Percentiles rank a stretch among this genome's conserved stretches.
Evolutionary conservation across 2,329 filamentous ascomycete species (phyloP).

Genomic region (Coniochaeta pulveracea): DNA sequence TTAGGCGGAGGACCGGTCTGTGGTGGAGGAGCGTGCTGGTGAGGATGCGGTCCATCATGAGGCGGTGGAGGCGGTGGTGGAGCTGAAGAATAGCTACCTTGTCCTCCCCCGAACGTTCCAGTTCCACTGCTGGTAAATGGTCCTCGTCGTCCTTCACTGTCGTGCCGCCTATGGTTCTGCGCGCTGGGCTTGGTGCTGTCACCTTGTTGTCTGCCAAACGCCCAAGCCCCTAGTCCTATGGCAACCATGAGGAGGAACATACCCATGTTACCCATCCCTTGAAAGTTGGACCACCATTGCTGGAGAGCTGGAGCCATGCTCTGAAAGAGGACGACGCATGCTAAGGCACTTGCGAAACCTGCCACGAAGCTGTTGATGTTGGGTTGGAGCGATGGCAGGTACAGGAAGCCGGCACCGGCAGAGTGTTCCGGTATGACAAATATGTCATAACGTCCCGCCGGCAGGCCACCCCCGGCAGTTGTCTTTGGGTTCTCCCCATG

Average conservation of each 20-base stretch:
- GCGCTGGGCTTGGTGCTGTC: constrained; percentile 18
- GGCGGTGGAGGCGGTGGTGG: constrained; percentile 17
- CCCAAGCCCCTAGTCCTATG: constrained; percentile 71
- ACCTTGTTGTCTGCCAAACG: constrained; percentile 54
- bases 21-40: constrained; percentile 17
- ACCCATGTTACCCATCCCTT: constrained; percentile 61
- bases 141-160: constrained; percentile 13
- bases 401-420: constrained; percentile 78
- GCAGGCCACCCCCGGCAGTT: constrained; percentile 54
- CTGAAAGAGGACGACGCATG: constrained; percentile 61
- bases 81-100: constrained; percentile 17
- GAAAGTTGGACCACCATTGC: constrained; percentile 60
- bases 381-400: constrained; percentile 79
- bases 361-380: constrained; percentile 87
- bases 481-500: constrained; percentile 70
- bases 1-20: constrained; percentile 18
- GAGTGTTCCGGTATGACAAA: constrained; percentile 93
- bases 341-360: constrained; percentile 67
- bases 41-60: constrained; percentile 17
- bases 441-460: constrained; percentile 89
- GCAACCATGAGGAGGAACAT: constrained; percentile 61
- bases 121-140: constrained; percentile 9
- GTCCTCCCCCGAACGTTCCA: constrained; percentile 18
- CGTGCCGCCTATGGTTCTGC: constrained; percentile 7
- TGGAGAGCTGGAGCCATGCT: constrained; percentile 63